Evolutionary conservation across 148 eudicot species (phyloP).

Genomic region (Silene conica): DNA sequence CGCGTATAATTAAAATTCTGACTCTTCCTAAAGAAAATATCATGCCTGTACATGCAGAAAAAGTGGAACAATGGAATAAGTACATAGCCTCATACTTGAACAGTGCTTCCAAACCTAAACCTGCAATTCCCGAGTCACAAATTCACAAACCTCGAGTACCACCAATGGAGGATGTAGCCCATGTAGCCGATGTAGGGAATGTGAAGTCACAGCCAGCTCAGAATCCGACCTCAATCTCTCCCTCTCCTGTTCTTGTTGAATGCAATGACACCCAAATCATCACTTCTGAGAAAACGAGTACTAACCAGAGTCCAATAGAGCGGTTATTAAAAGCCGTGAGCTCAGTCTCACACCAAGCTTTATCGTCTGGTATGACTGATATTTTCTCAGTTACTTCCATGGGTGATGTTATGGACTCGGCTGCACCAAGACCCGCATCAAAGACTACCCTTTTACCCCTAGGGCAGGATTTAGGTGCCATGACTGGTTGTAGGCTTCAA

Average conservation of each 20-base stretch:
- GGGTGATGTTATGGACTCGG: conserved; percentile 16
- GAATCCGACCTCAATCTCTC: neutral
- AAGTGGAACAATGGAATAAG: conserved; percentile 1
- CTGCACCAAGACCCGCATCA: neutral
- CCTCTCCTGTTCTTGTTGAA: conserved; percentile 1
- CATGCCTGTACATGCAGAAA: conserved; percentile 9
- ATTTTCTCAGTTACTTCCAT: conserved; percentile 6
- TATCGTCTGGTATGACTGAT: conserved; percentile 15
- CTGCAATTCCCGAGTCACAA: conserved; percentile 2
- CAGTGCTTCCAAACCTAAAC: neutral
- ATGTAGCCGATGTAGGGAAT: too few relatives aligned
- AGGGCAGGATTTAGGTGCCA: conserved; percentile 22
- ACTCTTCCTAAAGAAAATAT: conserved; percentile 17
- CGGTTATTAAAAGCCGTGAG: conserved; percentile 16
- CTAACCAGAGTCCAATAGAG: conserved; percentile 14
- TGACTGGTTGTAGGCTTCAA: conserved; percentile 6
- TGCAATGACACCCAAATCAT: too few relatives aligned
- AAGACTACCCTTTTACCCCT: neutral
- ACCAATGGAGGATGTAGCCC: neutral
- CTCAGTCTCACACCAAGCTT: conserved; percentile 12
- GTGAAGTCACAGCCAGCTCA: conserved; percentile 8
- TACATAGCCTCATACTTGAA: neutral
- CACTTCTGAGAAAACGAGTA: conserved; percentile 7
- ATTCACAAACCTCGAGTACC: neutral
- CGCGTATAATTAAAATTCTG: neutral